phyloP scores from a whole-genome alignment of 345 rosid species.

The Euphorbia peplus region DNA sequence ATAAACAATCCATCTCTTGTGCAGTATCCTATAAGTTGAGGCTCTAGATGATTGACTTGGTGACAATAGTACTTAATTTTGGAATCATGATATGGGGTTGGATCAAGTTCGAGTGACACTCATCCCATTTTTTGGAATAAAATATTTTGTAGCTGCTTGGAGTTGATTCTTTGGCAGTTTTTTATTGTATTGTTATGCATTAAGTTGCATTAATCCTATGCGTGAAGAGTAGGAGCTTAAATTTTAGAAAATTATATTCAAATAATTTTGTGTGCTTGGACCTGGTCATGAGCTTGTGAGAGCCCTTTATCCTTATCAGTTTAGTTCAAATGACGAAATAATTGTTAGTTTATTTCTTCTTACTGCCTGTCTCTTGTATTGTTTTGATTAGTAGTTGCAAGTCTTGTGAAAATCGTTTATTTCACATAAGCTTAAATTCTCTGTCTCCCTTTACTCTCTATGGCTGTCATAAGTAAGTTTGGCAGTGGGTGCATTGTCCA shows the following conservation, averaged over 20 bases:
- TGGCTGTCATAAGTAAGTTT: not conserved
- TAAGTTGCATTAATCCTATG: not conserved
- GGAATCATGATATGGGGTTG: not conserved
- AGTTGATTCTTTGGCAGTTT: not conserved
- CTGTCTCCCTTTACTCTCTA: not conserved
- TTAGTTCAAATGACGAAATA: not conserved
- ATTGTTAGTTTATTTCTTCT: not conserved
- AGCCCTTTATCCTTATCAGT: no score
- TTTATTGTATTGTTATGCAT: not conserved
- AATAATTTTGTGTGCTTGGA: not conserved
- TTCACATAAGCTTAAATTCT: not conserved
- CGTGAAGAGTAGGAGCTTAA: not conserved
- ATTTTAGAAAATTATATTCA: not conserved
- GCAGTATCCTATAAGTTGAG: not conserved
- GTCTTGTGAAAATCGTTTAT: not conserved
- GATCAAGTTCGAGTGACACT: not conserved
- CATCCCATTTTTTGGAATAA: not conserved
- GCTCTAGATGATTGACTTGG: not conserved
- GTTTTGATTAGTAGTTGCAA: not conserved
- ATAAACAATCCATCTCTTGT: not conserved
- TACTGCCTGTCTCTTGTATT: not conserved
- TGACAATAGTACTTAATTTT: not conserved
- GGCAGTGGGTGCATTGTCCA: not conserved
- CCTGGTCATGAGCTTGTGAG: not conserved
- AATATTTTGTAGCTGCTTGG: not conserved